Evolutionary conservation across 768 basidiomycete genomes (phyloP).

Genomic region (Suillus bovinus): DNA sequence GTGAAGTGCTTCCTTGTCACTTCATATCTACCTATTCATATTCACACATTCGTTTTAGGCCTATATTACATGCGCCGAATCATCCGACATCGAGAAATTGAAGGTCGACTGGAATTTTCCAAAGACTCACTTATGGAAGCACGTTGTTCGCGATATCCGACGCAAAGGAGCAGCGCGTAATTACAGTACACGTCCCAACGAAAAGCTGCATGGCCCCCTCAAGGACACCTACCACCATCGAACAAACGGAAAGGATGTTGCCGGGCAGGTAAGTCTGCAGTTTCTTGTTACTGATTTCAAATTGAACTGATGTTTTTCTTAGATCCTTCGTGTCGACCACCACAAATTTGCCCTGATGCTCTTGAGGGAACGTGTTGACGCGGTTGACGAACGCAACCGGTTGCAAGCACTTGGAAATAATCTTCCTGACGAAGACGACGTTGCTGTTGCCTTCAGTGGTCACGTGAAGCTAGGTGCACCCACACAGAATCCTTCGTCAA

Average conservation of each 20-base stretch:
- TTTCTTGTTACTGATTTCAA: background rate
- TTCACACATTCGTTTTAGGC: background rate
- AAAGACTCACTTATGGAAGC: conserved; percentile 35
- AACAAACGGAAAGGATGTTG: conserved; percentile 38
- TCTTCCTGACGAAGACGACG: background rate
- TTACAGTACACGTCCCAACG: conserved; percentile 35
- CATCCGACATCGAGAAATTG: conserved; percentile 5
- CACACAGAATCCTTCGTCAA: background rate
- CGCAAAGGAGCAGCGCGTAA: conserved; percentile 31
- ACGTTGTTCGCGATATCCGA: conserved; percentile 34
- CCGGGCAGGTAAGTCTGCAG: conserved; percentile 25
- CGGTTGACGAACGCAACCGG: conserved; percentile 15
- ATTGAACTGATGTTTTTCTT: background rate
- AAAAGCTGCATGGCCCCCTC: conserved; percentile 31
- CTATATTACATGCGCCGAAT: background rate
- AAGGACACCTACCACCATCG: conserved; percentile 27
- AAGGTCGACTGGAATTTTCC: conserved; percentile 37
- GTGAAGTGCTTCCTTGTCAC: conserved; percentile 19
- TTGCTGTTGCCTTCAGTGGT: background rate
- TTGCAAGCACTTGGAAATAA: conserved; percentile 16
- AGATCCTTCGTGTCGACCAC: conserved; percentile 19
- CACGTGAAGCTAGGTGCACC: background rate
- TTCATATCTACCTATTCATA: background rate
- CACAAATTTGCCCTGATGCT: conserved; percentile 11
- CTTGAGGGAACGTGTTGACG: conserved; percentile 1